Percentiles rank a stretch among this genome's conserved stretches.
phyloP scores from a whole-genome alignment of 208 protist genomes.

The Trypanosoma mega region DNA sequence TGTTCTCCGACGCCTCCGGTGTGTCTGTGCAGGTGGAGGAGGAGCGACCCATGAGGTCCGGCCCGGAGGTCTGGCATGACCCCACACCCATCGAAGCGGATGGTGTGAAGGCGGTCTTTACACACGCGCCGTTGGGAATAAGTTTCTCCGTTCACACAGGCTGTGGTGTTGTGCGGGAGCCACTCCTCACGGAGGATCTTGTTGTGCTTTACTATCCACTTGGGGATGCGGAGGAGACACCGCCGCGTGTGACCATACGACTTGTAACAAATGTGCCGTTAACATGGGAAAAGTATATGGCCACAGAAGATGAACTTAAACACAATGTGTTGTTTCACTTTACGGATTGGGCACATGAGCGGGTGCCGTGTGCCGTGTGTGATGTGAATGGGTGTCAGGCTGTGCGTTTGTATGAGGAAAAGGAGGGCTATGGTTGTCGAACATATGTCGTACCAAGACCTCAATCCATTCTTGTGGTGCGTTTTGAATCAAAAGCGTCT shows the following conservation, averaged over 20 bases:
- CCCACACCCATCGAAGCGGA: background rate
- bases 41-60: no score
- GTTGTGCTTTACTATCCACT: conserved; percentile 57
- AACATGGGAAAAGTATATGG: conserved; percentile 41
- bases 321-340: conserved; percentile 68
- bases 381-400: conserved; percentile 46
- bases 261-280: conserved; percentile 35
- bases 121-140: conserved; percentile 41
- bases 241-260: conserved; percentile 30
- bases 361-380: conserved; percentile 29
- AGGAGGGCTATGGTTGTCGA: conserved; percentile 44
- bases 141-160: conserved; percentile 44
- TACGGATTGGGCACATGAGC: conserved; percentile 40
- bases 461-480: conserved; percentile 40
- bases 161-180: conserved; percentile 40
- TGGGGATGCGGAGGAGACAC: conserved; percentile 23
- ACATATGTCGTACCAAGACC: conserved; percentile 50
- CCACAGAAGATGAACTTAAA: conserved; percentile 49
- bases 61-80: no score
- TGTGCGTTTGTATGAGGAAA: conserved; percentile 48
- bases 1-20: conserved; percentile 1
- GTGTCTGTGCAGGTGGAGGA: conserved; percentile 9
- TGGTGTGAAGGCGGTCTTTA: conserved; percentile 38
- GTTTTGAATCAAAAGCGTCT: conserved; percentile 43
- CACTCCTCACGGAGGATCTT: conserved; percentile 41